Evolutionary conservation across 2,329 filamentous ascomycete genomes (phyloP).

Genomic region (Alternaria dauci): DNA sequence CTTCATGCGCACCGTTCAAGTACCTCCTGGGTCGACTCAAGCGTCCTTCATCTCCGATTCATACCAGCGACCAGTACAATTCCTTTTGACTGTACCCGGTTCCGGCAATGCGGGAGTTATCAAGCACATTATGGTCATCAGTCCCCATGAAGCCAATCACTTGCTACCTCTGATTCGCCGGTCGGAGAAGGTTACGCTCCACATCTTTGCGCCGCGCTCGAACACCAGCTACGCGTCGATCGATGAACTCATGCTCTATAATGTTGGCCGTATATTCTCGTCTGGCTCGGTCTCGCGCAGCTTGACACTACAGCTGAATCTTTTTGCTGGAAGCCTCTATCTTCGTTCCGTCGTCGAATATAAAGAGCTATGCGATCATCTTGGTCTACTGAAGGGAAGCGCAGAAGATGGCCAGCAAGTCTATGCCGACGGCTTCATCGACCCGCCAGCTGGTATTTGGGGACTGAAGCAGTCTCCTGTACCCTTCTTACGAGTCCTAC

Average conservation of each 20-base stretch:
- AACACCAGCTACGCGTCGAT: slow-evolving; percentile 49
- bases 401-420: slow-evolving; percentile 34
- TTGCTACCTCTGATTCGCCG: slow-evolving; percentile 55
- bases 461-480: slow-evolving; percentile 54
- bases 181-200: slow-evolving; percentile 53
- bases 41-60: slow-evolving; percentile 4
- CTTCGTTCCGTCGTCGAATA: slow-evolving; percentile 66
- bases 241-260: slow-evolving; percentile 59
- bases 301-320: slow-evolving; percentile 62
- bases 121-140: slow-evolving; percentile 62
- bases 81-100: slow-evolving; percentile 55
- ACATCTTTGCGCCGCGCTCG: slow-evolving; percentile 62
- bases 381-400: slow-evolving; percentile 58
- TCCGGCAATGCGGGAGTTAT: neutral
- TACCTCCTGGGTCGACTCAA: slow-evolving; percentile 6
- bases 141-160: slow-evolving; percentile 66
- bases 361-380: slow-evolving; percentile 57
- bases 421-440: slow-evolving; percentile 48
- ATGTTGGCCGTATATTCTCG: slow-evolving; percentile 34
- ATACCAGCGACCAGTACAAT: slow-evolving; percentile 64
- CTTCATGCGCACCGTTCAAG: slow-evolving; percentile 58
- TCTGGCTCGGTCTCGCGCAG: slow-evolving; percentile 23
- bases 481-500: slow-evolving; percentile 51
- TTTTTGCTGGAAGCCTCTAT: slow-evolving; percentile 75
- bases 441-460: slow-evolving; percentile 36